Evolutionary conservation across 257 asterid species (phyloP).

Genomic region (Phtheirospermum japonicum): DNA sequence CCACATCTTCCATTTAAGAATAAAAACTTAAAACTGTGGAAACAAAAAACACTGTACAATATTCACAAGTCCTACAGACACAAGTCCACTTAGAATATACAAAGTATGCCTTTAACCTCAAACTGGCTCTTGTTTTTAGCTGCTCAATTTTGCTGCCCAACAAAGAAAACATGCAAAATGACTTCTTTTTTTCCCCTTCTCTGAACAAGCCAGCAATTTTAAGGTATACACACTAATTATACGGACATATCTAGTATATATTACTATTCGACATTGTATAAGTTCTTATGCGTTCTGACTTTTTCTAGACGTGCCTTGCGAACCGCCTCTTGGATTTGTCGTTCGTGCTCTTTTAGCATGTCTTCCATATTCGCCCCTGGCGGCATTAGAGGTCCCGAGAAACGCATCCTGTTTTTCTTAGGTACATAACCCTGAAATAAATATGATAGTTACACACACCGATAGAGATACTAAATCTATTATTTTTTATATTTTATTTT

Average conservation of each 20-base stretch:
- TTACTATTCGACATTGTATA: neutral
- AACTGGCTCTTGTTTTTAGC: too few species aligned
- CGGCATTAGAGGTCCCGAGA: conserved; percentile 69
- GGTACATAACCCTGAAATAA: conserved; percentile 43
- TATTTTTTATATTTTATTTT: neutral
- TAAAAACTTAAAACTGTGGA: neutral
- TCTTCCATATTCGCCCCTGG: conserved; percentile 72
- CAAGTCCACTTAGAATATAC: too few species aligned
- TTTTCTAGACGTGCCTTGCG: conserved; percentile 57
- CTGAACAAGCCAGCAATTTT: neutral
- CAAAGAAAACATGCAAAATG: too few species aligned
- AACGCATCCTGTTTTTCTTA: conserved; percentile 48
- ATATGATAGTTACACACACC: neutral
- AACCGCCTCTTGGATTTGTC: conserved; percentile 66
- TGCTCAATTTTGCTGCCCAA: too few species aligned
- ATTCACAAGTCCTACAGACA: neutral
- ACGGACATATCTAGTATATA: neutral
- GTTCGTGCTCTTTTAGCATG: conserved; percentile 71
- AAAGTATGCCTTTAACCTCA: too few species aligned
- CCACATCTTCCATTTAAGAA: neutral
- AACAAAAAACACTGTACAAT: neutral
- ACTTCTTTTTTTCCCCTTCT: neutral
- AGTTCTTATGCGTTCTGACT: conserved; percentile 28
- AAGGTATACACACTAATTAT: neutral
- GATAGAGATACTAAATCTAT: too few species aligned